Evolutionary conservation across 2,329 filamentous ascomycete species (phyloP).

Genomic region (Xylariaceae sp.): DNA sequence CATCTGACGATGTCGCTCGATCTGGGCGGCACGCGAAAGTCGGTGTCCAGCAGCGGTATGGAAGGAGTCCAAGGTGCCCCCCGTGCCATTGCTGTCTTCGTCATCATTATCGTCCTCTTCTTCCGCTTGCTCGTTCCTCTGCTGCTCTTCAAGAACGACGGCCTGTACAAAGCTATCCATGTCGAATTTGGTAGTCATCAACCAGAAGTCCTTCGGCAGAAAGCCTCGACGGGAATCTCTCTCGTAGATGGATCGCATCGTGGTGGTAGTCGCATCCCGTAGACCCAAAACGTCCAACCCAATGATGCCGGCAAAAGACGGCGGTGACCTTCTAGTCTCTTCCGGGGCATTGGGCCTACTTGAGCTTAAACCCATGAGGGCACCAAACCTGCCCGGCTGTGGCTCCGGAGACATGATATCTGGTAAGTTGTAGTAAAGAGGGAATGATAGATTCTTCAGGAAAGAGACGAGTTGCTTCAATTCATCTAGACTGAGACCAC

Average conservation of each 20-base stretch:
- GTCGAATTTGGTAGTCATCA: slow-evolving; percentile 83
- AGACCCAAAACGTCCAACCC: slow-evolving; percentile 73
- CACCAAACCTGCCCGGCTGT: slow-evolving; percentile 14
- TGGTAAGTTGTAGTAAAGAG: slow-evolving; percentile 74
- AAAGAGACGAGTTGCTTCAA: slow-evolving; percentile 72
- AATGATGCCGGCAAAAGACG: slow-evolving; percentile 40
- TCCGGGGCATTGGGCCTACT: slow-evolving; percentile 3
- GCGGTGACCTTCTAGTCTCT: slow-evolving; percentile 7
- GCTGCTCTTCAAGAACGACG: slow-evolving; percentile 81
- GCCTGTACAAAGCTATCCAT: slow-evolving; percentile 82
- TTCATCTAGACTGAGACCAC: slow-evolving; percentile 63
- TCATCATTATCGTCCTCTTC: slow-evolving; percentile 51
- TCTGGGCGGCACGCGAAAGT: slow-evolving; percentile 51
- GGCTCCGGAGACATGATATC: slow-evolving; percentile 39
- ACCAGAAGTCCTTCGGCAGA: slow-evolving; percentile 77
- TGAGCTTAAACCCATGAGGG: slow-evolving; percentile 13
- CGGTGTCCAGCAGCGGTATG: slow-evolving; percentile 44
- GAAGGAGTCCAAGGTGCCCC: slow-evolving; percentile 14
- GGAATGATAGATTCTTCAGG: slow-evolving; percentile 84
- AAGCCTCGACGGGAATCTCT: slow-evolving; percentile 85
- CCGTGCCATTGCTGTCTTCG: slow-evolving; percentile 22
- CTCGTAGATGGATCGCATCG: slow-evolving; percentile 85
- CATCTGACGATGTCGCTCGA: slow-evolving; percentile 50
- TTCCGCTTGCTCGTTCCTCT: slow-evolving; percentile 60
- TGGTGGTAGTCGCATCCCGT: slow-evolving; percentile 68